A percentile compares a stretch with the other conserved stretches of the same genome.
Evolutionary conservation across 2,329 filamentous ascomycete genomes (phyloP).

Genomic region (Neoscytalidium dimidiatum): DNA sequence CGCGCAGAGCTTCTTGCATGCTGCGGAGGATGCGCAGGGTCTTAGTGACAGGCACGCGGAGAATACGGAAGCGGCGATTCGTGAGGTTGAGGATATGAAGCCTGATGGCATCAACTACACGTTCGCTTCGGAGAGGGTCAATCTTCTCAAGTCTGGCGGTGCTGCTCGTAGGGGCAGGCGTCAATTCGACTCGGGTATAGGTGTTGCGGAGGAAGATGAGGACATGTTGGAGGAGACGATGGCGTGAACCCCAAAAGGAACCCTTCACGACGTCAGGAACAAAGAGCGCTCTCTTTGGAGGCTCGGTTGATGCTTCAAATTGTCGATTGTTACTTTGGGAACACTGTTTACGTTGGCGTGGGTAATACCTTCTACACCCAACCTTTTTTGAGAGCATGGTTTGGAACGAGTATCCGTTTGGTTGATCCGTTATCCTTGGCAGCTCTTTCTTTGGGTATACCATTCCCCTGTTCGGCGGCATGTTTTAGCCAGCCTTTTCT

Average conservation of each 20-base stretch:
- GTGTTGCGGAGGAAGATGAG: conserved; percentile 29
- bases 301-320: not conserved
- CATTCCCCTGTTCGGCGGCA: not conserved
- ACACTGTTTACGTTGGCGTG: not conserved
- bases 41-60: conserved; percentile 17
- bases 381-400: not conserved
- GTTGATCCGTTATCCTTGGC: not conserved
- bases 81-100: conserved; percentile 36
- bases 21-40: conserved; percentile 31
- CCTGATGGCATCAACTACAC: conserved; percentile 33
- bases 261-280: not conserved
- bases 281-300: not conserved
- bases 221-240: conserved; percentile 21
- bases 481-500: not conserved
- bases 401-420: not conserved
- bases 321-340: conserved; percentile 1
- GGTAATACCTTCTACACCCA: not conserved
- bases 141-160: conserved; percentile 33
- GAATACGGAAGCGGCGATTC: conserved; percentile 20
- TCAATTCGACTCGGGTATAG: conserved; percentile 37
- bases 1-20: conserved; percentile 29
- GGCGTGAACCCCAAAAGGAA: not conserved
- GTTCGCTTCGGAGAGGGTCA: conserved; percentile 35
- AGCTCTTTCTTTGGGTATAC: not conserved
- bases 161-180: conserved; percentile 25